Conservation (phyloP, 108 stramenopile genomes). For the Hondaea fermentalgiana region DNA sequence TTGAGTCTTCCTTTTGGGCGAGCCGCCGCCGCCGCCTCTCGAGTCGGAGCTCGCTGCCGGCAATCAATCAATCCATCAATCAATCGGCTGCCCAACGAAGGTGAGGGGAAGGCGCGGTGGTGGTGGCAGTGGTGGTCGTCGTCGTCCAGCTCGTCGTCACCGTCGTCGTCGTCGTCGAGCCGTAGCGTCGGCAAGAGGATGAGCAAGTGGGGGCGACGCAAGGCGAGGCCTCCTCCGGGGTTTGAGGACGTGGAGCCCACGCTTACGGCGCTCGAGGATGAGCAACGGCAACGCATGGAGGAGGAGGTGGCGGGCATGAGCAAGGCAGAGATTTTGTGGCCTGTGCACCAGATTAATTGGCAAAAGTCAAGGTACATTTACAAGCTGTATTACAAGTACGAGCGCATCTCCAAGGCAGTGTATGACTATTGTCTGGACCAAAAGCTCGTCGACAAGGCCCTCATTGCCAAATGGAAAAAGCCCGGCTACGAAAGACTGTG, state of each 20-base stretch:
- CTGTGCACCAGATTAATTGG: constrained; percentile 99
- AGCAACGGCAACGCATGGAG: constrained; percentile 92
- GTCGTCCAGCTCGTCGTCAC: no score
- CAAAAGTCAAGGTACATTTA: constrained; percentile 91
- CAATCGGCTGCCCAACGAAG: no score
- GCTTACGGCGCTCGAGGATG: constrained; percentile 88
- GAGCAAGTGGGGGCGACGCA: constrained; percentile 26
- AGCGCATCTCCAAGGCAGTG: constrained; percentile 70
- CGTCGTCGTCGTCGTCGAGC: no score
- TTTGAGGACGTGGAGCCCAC: constrained; percentile 86
- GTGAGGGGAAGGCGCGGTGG: no score
- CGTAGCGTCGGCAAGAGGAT: not conserved
- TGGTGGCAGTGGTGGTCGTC: no score
- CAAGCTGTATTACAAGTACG: constrained; percentile 94
- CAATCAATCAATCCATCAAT: no score
- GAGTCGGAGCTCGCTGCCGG: no score
- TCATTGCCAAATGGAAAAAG: constrained; percentile 99
- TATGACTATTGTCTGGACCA: constrained; percentile 94
- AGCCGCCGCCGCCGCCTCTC: no score
- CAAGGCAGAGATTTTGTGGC: constrained; percentile 96
- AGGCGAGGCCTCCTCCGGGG: constrained; percentile 65
- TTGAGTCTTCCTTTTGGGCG: no score
- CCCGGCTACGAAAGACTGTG: constrained; percentile 97
- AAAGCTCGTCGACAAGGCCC: constrained; percentile 86
- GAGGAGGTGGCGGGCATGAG: constrained; percentile 91